Conservation (phyloP, 1,139 yeast species). For the Scheffersomyces cryptocercus region DNA sequence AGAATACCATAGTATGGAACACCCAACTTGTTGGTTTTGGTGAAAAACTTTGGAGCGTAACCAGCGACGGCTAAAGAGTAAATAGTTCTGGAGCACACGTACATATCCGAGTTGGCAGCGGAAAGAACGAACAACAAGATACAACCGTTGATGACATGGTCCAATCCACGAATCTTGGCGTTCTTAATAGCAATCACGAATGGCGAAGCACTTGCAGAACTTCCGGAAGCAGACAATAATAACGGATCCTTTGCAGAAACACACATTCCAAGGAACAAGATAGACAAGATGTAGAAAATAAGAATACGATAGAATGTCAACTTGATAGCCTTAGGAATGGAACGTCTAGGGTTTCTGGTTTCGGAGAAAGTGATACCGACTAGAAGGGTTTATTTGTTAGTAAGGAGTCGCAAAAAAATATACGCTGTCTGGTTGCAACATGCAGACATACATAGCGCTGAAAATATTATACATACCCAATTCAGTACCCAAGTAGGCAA, state of each 20-base stretch:
- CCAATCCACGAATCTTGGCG: conserved; percentile 43
- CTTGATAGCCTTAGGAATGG: conserved; percentile 76
- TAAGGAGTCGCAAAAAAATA: not conserved
- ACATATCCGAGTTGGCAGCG: conserved; percentile 52
- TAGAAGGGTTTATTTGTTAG: not conserved
- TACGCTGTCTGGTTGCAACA: not conserved
- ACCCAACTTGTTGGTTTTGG: conserved; percentile 63
- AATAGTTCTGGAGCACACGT: conserved; percentile 47
- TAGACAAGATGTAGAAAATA: conserved; percentile 65
- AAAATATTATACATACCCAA: conserved; percentile 31
- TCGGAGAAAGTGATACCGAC: conserved; percentile 72
- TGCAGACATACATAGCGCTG: too few species aligned
- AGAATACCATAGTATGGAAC: conserved; percentile 53
- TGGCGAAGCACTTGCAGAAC: conserved; percentile 76
- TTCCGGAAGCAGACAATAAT: conserved; percentile 42
- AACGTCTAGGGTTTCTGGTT: conserved; percentile 70
- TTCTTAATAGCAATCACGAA: conserved; percentile 55
- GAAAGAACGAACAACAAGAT: conserved; percentile 47
- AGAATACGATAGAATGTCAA: conserved; percentile 76
- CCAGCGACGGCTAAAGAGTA: conserved; percentile 49
- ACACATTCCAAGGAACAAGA: conserved; percentile 71
- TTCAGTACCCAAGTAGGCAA: conserved; percentile 79
- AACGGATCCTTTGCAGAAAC: conserved; percentile 69
- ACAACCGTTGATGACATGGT: conserved; percentile 48
- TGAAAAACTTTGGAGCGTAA: conserved; percentile 45